Conservation (phyloP, 495 filamentous ascomycete genomes). For the Hyaloscypha variabilis region DNA sequence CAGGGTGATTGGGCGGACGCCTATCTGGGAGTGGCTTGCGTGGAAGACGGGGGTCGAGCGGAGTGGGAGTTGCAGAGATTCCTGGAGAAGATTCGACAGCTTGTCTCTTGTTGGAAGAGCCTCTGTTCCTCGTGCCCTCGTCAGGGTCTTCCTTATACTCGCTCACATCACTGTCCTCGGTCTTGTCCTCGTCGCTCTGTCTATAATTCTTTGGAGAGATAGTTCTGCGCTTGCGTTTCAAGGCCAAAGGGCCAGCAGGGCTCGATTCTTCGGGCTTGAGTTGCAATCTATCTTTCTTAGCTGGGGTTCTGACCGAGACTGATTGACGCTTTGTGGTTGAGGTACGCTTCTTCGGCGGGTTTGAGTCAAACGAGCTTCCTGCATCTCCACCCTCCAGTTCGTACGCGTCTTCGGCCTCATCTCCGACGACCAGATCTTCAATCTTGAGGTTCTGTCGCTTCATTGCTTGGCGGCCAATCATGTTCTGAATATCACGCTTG, state of each 20-base stretch:
- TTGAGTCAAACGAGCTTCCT: too few relatives aligned
- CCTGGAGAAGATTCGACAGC: not conserved
- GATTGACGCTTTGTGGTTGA: too few relatives aligned
- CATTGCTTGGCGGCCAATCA: slow-evolving; percentile 20
- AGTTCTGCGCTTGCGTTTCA: not conserved
- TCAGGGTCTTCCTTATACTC: not conserved
- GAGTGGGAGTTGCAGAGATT: not conserved
- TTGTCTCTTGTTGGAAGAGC: not conserved
- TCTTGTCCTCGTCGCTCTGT: not conserved
- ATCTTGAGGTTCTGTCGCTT: not conserved
- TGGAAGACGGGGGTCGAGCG: too few relatives aligned
- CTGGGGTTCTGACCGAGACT: not conserved
- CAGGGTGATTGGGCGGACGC: too few relatives aligned
- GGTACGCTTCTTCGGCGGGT: too few relatives aligned
- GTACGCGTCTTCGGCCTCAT: not conserved
- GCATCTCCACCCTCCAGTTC: too few relatives aligned
- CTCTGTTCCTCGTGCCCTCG: not conserved
- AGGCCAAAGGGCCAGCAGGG: not conserved
- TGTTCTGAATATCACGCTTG: slow-evolving; percentile 20
- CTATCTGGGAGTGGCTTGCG: too few relatives aligned
- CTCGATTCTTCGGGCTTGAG: too few relatives aligned
- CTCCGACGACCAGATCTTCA: not conserved
- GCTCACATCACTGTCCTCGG: not conserved
- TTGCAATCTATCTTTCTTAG: not conserved
- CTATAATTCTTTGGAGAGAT: not conserved